phyloP scores from a whole-genome alignment of 164 flowering plant species.

The Nymphaea colorata region DNA sequence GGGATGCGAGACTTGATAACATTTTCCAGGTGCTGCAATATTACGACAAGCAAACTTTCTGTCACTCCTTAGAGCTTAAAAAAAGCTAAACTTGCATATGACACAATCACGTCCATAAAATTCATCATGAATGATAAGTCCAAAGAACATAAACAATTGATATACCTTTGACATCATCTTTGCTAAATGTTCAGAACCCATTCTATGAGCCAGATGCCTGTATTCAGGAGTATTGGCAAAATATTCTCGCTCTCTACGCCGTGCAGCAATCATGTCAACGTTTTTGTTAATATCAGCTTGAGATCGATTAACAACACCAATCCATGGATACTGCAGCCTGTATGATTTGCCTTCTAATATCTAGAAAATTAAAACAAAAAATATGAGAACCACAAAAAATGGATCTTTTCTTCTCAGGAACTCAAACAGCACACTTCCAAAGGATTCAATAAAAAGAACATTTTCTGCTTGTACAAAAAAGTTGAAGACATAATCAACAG shows the following conservation, averaged over 20 bases:
- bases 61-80: not conserved
- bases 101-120: too few species aligned
- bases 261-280: constrained; percentile 89
- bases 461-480: too few species aligned
- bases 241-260: constrained; percentile 70
- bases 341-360: constrained; percentile 68
- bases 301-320: constrained; percentile 81
- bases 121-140: not conserved
- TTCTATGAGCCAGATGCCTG: constrained; percentile 60
- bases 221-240: constrained; percentile 65
- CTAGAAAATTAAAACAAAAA: constrained; percentile 17
- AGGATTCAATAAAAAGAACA: too few species aligned
- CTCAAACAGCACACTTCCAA: not conserved
- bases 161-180: constrained; percentile 73
- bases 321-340: constrained; percentile 68
- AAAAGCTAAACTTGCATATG: too few species aligned
- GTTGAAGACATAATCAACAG: too few species aligned
- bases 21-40: constrained; percentile 61
- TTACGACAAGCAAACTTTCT: not conserved
- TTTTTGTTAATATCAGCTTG: constrained; percentile 83
- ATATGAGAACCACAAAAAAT: constrained; percentile 1
- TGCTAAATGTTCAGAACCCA: constrained; percentile 85
- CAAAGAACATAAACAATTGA: not conserved
- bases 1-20: constrained; percentile 80
- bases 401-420: not conserved